Evolutionary conservation across 2,329 filamentous ascomycete species (phyloP), one percentile per base, ranked within the genome.

Genomic region (Aspergillus sp.): DNA sequence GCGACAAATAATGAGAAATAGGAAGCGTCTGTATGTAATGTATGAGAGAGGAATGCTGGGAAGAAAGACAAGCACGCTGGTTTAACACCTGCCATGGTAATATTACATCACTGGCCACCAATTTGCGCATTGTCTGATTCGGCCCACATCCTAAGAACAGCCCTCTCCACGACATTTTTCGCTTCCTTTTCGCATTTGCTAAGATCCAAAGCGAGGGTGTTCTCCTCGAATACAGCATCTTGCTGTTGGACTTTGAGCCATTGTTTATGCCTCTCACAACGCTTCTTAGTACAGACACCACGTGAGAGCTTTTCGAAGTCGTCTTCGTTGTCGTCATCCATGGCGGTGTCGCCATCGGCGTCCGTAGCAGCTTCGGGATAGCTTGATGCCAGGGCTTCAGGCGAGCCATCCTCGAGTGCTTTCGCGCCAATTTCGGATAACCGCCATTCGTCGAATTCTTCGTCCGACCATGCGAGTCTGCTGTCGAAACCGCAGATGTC

Each of bases 401-500:
- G 68, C 3, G 72, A 73, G 7, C 73, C 73, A n/a, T 78, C 74
- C 8, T 73, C 67, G 0, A 82, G 73, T 7, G 76, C 73, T 56
- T 70, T 75, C 59, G 71, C 72, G 15, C 77, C 80, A 15, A 66
- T 66, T 7, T 72, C 70, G 0, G 73, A 76, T 10, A 74, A 61
- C 21, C 79, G 74, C 80, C 80, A 82, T 30, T 77, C 75, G 38
- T 78, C 73, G 60, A 82, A 82, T 62, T 81, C 79, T 51, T 79
- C 77, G 57, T 82, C 80, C 2, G 75, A 77, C 80, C 80, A 82
- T 0, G 78, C 73, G 25, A 82, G 70, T 19, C 80, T 72, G 11
- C 72, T 68, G 62, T 82, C 80, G 62, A 79, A 82, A 1, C 80
- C 80, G 62, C 80, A 82, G 47, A 81, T 76, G 63, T 81, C 79